Conservation (phyloP, 139 green algal species). For the Chlorella sp. region DNA sequence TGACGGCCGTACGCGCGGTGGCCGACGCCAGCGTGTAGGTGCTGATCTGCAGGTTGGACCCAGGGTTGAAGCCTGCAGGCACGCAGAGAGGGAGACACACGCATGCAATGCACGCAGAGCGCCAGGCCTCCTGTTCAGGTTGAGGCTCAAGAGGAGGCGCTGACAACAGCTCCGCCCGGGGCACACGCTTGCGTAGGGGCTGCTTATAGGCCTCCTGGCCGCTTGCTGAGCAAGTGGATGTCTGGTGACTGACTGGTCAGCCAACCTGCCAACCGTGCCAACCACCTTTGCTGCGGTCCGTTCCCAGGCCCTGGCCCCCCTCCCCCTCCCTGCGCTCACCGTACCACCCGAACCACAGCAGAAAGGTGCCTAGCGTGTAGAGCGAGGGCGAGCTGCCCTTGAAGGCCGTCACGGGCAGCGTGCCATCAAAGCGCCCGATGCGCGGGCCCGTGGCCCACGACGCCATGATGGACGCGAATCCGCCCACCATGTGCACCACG, state of each 20-base stretch:
- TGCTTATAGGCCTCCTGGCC: too few relatives aligned
- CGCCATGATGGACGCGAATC: constrained; percentile 69
- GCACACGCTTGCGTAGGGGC: too few relatives aligned
- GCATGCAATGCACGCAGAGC: not conserved
- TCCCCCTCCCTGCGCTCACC: too few relatives aligned
- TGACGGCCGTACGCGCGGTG: constrained; percentile 33
- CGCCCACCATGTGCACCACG: constrained; percentile 73
- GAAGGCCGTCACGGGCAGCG: not conserved
- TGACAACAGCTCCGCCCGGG: too few relatives aligned
- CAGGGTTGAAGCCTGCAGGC: constrained; percentile 38
- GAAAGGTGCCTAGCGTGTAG: constrained; percentile 55
- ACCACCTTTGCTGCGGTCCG: too few relatives aligned
- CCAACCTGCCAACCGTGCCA: too few relatives aligned
- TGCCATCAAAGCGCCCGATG: constrained; percentile 72
- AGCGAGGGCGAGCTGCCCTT: constrained; percentile 19
- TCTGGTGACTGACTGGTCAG: too few relatives aligned
- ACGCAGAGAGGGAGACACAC: not conserved
- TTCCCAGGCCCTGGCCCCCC: too few relatives aligned
- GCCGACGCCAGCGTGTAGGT: constrained; percentile 6
- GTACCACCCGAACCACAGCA: constrained; percentile 67
- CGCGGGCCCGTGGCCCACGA: constrained; percentile 76
- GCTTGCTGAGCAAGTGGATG: too few relatives aligned
- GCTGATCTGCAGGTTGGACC: constrained; percentile 46
- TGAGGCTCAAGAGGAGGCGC: too few relatives aligned
- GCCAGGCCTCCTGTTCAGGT: too few relatives aligned